phyloP scores from a whole-genome alignment of 2,329 filamentous ascomycete genomes.

The Simplicillium aogashimaense region DNA sequence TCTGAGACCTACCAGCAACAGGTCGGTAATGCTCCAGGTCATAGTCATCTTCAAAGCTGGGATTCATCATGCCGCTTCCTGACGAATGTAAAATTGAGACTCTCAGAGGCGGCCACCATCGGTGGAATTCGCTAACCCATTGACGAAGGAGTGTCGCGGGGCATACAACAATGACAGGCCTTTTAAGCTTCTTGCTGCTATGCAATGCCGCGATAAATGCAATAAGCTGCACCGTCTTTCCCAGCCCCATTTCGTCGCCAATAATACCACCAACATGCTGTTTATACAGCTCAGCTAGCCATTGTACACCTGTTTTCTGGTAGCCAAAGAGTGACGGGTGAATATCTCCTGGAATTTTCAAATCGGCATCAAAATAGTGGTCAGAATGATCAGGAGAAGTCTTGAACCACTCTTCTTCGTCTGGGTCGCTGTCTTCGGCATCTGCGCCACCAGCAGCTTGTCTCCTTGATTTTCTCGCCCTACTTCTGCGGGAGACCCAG shows the following conservation, averaged over 20 bases:
- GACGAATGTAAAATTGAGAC: slow-evolving; percentile 94
- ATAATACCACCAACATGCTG: slow-evolving; percentile 90
- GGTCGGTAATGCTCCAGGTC: slow-evolving; percentile 33
- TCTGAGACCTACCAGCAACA: slow-evolving; percentile 24
- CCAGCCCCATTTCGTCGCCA: slow-evolving; percentile 97
- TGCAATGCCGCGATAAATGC: slow-evolving; percentile 85
- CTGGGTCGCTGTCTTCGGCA: slow-evolving; percentile 31
- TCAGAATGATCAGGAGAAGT: slow-evolving; percentile 78
- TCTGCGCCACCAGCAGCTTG: slow-evolving; percentile 20
- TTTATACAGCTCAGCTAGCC: slow-evolving; percentile 85
- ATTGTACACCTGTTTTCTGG: slow-evolving; percentile 93
- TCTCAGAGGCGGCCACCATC: slow-evolving; percentile 97
- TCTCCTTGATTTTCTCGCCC: slow-evolving; percentile 27
- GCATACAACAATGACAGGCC: slow-evolving; percentile 83
- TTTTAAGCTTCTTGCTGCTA: slow-evolving; percentile 75
- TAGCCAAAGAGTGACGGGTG: slow-evolving; percentile 90
- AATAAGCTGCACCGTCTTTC: slow-evolving; percentile 69
- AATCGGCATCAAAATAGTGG: slow-evolving; percentile 61
- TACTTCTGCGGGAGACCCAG: slow-evolving; percentile 54
- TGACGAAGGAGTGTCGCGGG: slow-evolving; percentile 92
- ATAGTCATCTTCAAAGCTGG: slow-evolving; percentile 49
- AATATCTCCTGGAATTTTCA: slow-evolving; percentile 84
- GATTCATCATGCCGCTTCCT: slow-evolving; percentile 89
- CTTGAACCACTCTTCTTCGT: slow-evolving; percentile 64
- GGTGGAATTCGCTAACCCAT: slow-evolving; percentile 97